These are phyloP conservation scores for Saccharomyces kudriavzevii DNA, from an alignment of 805 yeast species.

Conservation along the genomic window DNA sequence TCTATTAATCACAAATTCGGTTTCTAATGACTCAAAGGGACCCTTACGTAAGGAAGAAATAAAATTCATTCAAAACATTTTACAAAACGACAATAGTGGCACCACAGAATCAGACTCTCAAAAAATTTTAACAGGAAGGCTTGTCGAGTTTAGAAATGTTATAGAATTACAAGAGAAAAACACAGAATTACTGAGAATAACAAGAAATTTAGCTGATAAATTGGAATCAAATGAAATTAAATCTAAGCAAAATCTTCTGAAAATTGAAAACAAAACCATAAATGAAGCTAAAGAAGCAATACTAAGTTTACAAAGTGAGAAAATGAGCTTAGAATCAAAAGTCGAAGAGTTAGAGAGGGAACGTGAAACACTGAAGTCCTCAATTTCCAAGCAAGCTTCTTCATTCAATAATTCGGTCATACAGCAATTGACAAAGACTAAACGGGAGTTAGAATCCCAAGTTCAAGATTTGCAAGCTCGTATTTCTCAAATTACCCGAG, in stretches of 20 bases:
- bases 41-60: slow-evolving; percentile 61
- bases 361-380: slow-evolving; percentile 53
- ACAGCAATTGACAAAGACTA: background rate
- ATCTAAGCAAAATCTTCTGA: slow-evolving; percentile 3
- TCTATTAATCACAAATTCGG: slow-evolving; percentile 56
- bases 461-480: slow-evolving; percentile 25
- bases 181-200: slow-evolving; percentile 55
- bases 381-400: background rate
- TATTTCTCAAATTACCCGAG: slow-evolving; percentile 17
- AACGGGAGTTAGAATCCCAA: slow-evolving; percentile 9
- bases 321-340: slow-evolving; percentile 43
- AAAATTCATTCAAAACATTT: slow-evolving; percentile 48
- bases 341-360: slow-evolving; percentile 52
- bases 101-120: slow-evolving; percentile 51
- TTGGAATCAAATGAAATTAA: slow-evolving; percentile 53
- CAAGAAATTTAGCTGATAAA: slow-evolving; percentile 51
- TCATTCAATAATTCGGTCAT: background rate
- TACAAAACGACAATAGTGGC: slow-evolving; percentile 21
- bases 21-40: slow-evolving; percentile 44
- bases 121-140: slow-evolving; percentile 56
- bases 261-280: slow-evolving; percentile 39
- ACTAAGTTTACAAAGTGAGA: slow-evolving; percentile 49
- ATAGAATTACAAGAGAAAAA: slow-evolving; percentile 67
- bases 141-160: slow-evolving; percentile 59
- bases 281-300: slow-evolving; percentile 67